These are phyloP conservation scores for Fraxinus sp. DNA, from an alignment of 305 asterid species.

Conservation along the genomic window DNA sequence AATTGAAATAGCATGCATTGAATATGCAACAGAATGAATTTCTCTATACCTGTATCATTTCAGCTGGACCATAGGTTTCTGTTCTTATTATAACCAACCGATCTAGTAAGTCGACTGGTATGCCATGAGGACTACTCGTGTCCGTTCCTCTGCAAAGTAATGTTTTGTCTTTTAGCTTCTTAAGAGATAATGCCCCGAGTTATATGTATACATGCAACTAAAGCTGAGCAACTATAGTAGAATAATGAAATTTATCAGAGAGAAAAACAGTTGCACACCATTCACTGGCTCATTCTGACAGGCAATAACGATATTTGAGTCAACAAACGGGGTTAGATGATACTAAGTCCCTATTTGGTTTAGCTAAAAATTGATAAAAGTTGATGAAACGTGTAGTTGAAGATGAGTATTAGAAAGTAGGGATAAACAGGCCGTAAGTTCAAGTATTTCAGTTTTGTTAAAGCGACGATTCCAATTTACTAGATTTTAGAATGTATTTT, in stretches of 20 bases:
- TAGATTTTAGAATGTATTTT: not conserved
- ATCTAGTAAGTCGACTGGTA: conserved; percentile 93
- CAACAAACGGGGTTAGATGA: not conserved
- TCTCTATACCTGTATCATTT: conserved; percentile 81
- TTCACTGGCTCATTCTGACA: not conserved
- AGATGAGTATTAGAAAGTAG: too few species aligned
- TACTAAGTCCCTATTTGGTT: not conserved
- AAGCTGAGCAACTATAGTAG: not conserved
- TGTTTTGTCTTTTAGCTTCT: not conserved
- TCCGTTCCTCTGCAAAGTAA: conserved; percentile 79
- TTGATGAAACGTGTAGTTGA: too few species aligned
- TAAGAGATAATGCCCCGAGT: not conserved
- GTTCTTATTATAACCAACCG: conserved; percentile 90
- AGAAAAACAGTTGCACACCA: not conserved
- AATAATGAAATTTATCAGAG: not conserved
- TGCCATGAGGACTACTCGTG: conserved; percentile 93
- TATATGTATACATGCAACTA: not conserved
- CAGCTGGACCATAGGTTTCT: conserved; percentile 93
- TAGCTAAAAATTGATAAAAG: too few species aligned
- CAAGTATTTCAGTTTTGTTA: not conserved
- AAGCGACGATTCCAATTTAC: not conserved
- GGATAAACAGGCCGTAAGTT: not conserved
- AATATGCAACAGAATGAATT: not conserved
- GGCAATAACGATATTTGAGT: not conserved
- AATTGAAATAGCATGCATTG: not conserved